Conservation (phyloP, 2,329 filamentous ascomycete genomes). For the Chrysoporthe austroafricana region DNA sequence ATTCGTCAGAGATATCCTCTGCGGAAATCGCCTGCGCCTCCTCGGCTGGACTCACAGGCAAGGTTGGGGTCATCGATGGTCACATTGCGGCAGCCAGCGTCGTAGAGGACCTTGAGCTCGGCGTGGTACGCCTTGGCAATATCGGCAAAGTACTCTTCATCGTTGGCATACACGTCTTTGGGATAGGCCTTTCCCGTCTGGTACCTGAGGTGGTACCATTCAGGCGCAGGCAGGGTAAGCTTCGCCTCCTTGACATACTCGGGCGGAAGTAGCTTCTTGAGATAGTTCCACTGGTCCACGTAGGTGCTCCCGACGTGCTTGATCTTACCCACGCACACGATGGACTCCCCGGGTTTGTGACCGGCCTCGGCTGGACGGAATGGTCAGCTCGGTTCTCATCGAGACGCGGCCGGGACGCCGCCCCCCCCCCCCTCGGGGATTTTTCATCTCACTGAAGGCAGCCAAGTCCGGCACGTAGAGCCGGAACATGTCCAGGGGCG, state of each 20-base stretch:
- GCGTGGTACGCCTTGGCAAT: constrained; percentile 54
- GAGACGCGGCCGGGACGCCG: neutral
- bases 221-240: constrained; percentile 64
- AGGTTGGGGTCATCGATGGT: constrained; percentile 68
- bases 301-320: constrained; percentile 50
- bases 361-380: constrained; percentile 44
- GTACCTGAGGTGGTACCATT: constrained; percentile 64
- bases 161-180: constrained; percentile 50
- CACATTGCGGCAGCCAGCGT: constrained; percentile 54
- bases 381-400: constrained; percentile 4
- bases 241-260: constrained; percentile 67
- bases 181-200: constrained; percentile 53
- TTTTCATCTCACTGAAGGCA: constrained; percentile 43
- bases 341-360: constrained; percentile 51
- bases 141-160: constrained; percentile 55
- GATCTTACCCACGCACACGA: constrained; percentile 52
- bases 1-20: neutral
- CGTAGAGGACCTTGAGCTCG: constrained; percentile 52
- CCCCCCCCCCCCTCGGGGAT: neutral
- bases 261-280: constrained; percentile 54
- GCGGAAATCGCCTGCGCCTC: neutral
- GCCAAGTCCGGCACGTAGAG: constrained; percentile 45
- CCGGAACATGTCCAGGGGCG: constrained; percentile 42
- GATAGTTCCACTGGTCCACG: constrained; percentile 46
- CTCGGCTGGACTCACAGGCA: constrained; percentile 38